Conservation (phyloP, 495 filamentous ascomycete species). For the Penicillium flavigenum region DNA sequence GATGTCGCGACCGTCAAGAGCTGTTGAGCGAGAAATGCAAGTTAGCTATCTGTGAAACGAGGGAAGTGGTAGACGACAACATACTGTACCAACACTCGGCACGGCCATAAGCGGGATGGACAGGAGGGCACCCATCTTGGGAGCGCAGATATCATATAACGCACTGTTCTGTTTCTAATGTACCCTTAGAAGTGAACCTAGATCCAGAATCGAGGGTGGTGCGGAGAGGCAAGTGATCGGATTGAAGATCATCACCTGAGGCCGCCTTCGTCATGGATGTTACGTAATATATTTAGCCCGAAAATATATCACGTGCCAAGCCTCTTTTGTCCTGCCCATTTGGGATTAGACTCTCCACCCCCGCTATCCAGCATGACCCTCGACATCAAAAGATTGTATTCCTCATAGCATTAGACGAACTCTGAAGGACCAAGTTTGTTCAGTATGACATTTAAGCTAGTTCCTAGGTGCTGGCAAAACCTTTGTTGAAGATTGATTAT, state of each 20-base stretch:
- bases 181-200: neutral
- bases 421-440: neutral
- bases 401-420: neutral
- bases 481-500: neutral
- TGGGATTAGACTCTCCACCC: neutral
- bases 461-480: neutral
- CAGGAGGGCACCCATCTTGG: constrained; percentile 79
- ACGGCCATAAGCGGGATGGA: constrained; percentile 86
- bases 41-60: constrained; percentile 23
- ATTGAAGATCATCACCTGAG: constrained; percentile 12
- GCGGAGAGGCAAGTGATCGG: constrained; percentile 4
- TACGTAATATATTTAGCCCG: neutral
- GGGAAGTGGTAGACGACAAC: constrained; percentile 28
- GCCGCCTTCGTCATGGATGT: constrained; percentile 13
- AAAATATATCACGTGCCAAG: neutral
- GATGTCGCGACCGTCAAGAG: constrained; percentile 73
- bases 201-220: neutral
- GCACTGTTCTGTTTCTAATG: neutral
- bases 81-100: constrained; percentile 82
- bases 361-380: neutral
- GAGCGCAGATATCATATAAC: neutral
- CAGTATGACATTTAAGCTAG: neutral
- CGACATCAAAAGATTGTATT: neutral
- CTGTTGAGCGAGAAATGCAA: constrained; percentile 42
- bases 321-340: neutral